Evolutionary conservation across 441 rosid genomes (phyloP), one percentile per base, ranked within the genome.

Genomic region (Biscutella laevigata): DNA sequence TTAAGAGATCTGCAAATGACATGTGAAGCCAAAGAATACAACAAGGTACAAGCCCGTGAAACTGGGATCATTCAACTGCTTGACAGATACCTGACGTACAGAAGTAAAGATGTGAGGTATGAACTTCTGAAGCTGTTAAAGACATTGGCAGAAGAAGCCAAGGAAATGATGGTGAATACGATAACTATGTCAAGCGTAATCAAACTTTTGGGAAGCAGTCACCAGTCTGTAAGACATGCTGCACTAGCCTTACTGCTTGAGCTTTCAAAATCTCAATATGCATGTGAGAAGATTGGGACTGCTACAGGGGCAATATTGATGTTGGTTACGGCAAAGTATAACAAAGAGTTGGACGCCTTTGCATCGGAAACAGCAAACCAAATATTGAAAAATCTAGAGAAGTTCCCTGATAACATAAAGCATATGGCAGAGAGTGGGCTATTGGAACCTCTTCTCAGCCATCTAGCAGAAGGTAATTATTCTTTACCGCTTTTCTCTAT

Each of bases 381-480:
- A 67, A 84, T 79, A 61, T 71, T 89, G 38, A 70, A 6, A 78
- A 78, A 83, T 68, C 74, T 89, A 9, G 91, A 79, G 76, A 65
- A 59, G 19, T 42, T 29, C 32, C 87, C 80, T 5, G 41, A 38
- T 29, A 86, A 89, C 64, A 74, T 89, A 41, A 89, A 80, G 80
- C 66, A 44, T 53, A 86, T 89, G 97, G 97, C 95, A 5, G 97
- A 89, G 72, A 79, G 73, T 67, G 97, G 95, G 21, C 68, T 78
- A 4, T 35, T 86, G 66, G 91, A 80, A 49, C 97, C 97, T 40
- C 94, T 89, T 67, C 62, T 86, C 61, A 60, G 44, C 47, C 86
- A 80, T 74, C 87, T 89, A 20, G 64, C 50, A 32, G 71, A 76
- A 82, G 95, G 97, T 89, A 69, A 71, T n/a, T n/a, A 62, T 9